Conservation (phyloP, 2,329 filamentous ascomycete genomes). For the Lachnellula hyalina region DNA sequence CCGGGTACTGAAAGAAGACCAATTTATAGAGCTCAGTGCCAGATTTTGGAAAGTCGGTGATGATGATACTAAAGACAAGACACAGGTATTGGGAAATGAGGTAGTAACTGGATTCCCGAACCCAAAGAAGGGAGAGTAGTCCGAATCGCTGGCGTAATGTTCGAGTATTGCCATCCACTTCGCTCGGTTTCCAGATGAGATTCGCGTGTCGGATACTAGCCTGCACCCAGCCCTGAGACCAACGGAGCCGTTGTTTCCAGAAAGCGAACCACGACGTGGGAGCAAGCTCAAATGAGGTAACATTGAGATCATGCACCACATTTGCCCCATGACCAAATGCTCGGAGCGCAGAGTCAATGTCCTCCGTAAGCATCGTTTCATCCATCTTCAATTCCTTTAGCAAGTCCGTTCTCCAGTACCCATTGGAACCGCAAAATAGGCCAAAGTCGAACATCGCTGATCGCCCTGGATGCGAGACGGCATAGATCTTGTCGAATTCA, state of each 20-base stretch:
- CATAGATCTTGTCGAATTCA: conserved; percentile 48
- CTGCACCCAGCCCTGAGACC: conserved; percentile 46
- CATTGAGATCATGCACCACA: conserved; percentile 44
- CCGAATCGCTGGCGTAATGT: conserved; percentile 37
- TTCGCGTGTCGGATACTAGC: conserved; percentile 39
- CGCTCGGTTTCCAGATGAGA: conserved; percentile 38
- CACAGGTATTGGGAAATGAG: conserved; percentile 44
- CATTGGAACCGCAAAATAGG: conserved; percentile 44
- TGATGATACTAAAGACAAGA: conserved; percentile 40
- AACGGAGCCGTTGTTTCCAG: conserved; percentile 46
- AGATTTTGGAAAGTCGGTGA: conserved; percentile 38
- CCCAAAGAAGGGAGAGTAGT: conserved; percentile 39
- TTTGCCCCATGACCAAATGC: conserved; percentile 35
- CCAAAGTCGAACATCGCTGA: conserved; percentile 43
- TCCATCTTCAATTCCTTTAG: conserved; percentile 44
- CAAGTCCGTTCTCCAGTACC: conserved; percentile 42
- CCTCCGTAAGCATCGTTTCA: conserved; percentile 44
- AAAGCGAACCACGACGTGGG: conserved; percentile 40
- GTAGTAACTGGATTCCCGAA: conserved; percentile 43
- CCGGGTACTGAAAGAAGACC: conserved; percentile 43
- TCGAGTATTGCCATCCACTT: conserved; percentile 29
- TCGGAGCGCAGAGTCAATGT: conserved; percentile 44
- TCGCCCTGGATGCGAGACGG: conserved; percentile 44
- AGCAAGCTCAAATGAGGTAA: conserved; percentile 43
- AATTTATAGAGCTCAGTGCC: conserved; percentile 34